Conservation (phyloP, 2,329 filamentous ascomycete species). For the Apiospora saccharicola region DNA sequence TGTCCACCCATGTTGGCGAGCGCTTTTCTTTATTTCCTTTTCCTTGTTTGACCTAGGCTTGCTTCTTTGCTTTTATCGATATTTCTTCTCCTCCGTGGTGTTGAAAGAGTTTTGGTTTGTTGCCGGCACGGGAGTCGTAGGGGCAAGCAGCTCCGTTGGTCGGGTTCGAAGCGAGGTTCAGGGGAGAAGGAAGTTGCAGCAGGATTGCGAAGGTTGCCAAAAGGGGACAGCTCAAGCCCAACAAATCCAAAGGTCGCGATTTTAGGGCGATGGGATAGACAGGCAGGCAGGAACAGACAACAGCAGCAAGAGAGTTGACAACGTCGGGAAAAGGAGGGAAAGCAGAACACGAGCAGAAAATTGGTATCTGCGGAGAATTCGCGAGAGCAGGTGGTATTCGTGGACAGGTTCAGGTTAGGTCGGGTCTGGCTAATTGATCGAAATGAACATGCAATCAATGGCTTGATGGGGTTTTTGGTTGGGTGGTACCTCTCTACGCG, state of each 20-base stretch:
- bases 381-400: conserved; percentile 6
- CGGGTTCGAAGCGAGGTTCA: conserved; percentile 4
- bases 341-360: conserved; percentile 3
- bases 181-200: conserved; percentile 15
- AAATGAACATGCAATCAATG: conserved; percentile 16
- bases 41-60: background rate
- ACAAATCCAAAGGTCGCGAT: conserved; percentile 4
- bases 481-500: background rate
- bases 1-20: conserved; percentile 81
- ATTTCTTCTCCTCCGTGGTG: background rate
- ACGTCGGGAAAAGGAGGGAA: background rate
- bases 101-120: background rate
- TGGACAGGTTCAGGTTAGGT: conserved; percentile 15
- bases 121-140: background rate
- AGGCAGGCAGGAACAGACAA: background rate
- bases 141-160: background rate
- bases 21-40: background rate
- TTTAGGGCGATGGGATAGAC: background rate
- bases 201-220: conserved; percentile 12
- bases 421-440: conserved; percentile 5
- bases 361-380: conserved; percentile 17
- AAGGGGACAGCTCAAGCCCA: conserved; percentile 6
- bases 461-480: background rate
- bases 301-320: background rate
- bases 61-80: conserved; percentile 15